These are phyloP conservation scores for Forsythia viridissima DNA, from an alignment of 257 asterid genomes.

Conservation along the genomic window DNA sequence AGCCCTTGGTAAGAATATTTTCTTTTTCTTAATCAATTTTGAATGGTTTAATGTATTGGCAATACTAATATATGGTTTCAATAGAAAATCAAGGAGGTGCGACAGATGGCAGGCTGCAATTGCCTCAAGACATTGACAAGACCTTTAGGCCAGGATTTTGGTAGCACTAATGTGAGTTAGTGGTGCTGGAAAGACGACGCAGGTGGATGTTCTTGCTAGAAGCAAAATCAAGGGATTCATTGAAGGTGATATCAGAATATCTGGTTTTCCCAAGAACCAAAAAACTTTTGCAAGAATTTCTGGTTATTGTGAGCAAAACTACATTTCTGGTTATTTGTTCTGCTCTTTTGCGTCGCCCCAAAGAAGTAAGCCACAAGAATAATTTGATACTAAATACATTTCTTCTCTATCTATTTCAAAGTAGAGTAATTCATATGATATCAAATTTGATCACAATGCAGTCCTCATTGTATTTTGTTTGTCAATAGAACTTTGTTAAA, in stretches of 20 bases:
- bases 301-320: slow-evolving; percentile 75
- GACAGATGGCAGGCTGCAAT: slow-evolving; percentile 52
- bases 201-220: slow-evolving; percentile 76
- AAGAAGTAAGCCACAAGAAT: slow-evolving; percentile 56
- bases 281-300: slow-evolving; percentile 75
- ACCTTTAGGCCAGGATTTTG: slow-evolving; percentile 73
- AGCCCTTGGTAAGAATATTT: slow-evolving; percentile 57
- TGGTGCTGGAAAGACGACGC: slow-evolving; percentile 76
- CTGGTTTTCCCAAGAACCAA: slow-evolving; percentile 73
- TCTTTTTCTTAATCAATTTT: not conserved
- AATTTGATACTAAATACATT: slow-evolving; percentile 46
- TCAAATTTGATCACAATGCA: not conserved
- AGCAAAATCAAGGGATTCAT: slow-evolving; percentile 71
- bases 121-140: slow-evolving; percentile 59
- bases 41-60: not conserved
- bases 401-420: too few species aligned
- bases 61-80: not conserved
- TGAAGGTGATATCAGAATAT: slow-evolving; percentile 67
- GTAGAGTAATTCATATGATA: not conserved
- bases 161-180: slow-evolving; percentile 79
- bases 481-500: slow-evolving; percentile 57
- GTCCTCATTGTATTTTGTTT: not conserved
- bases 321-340: slow-evolving; percentile 65
- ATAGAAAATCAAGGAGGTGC: slow-evolving; percentile 76
- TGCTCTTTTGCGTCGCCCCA: slow-evolving; percentile 68